A percentile compares a stretch with the other conserved stretches of the same genome.
These are phyloP conservation scores for Paecilomyces sp. DNA, from an alignment of 2,329 filamentous ascomycete genomes.

Conservation along the genomic window DNA sequence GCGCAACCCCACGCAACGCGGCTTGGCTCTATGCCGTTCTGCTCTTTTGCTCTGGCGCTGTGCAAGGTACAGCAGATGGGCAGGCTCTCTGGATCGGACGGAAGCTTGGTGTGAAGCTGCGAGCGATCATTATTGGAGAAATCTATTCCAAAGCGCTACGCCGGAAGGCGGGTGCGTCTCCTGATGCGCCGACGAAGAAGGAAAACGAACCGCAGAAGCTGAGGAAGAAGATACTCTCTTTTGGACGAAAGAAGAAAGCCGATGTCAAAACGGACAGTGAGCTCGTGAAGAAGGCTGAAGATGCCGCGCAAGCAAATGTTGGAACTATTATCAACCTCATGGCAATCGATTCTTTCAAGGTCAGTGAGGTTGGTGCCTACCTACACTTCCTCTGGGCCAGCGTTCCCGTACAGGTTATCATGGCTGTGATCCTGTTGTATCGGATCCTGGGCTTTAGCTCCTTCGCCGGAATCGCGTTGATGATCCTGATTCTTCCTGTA, in stretches of 20 bases:
- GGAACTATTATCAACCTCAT: constrained; percentile 99
- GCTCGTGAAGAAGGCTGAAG: constrained; percentile 13
- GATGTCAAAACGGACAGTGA: constrained; percentile 14
- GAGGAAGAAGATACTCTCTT: constrained; percentile 42
- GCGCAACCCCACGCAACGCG: constrained; percentile 69
- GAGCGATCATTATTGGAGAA: constrained; percentile 93
- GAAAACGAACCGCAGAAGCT: constrained; percentile 33
- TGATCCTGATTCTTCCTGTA: constrained; percentile 79
- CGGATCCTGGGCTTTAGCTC: constrained; percentile 86
- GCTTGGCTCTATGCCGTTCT: constrained; percentile 94
- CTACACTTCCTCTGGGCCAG: constrained; percentile 92
- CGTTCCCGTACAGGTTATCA: constrained; percentile 78
- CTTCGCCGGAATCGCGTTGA: constrained; percentile 85
- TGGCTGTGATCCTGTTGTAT: constrained; percentile 78
- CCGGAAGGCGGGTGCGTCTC: constrained; percentile 74
- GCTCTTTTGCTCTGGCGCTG: constrained; percentile 72
- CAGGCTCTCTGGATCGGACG: constrained; percentile 89
- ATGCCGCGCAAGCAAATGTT: constrained; percentile 74
- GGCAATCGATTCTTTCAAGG: constrained; percentile 99
- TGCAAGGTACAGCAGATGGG: constrained; percentile 76
- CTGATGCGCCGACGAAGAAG: constrained; percentile 65
- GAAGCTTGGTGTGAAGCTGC: constrained; percentile 85
- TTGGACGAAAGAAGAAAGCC: constrained; percentile 49
- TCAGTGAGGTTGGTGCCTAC: constrained; percentile 89
- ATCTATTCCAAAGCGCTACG: constrained; percentile 94